A percentile compares a stretch with the other conserved stretches of the same genome.
Conservation (phyloP, 2,329 filamentous ascomycete species). For the Orbilia blumenaviensis region DNA sequence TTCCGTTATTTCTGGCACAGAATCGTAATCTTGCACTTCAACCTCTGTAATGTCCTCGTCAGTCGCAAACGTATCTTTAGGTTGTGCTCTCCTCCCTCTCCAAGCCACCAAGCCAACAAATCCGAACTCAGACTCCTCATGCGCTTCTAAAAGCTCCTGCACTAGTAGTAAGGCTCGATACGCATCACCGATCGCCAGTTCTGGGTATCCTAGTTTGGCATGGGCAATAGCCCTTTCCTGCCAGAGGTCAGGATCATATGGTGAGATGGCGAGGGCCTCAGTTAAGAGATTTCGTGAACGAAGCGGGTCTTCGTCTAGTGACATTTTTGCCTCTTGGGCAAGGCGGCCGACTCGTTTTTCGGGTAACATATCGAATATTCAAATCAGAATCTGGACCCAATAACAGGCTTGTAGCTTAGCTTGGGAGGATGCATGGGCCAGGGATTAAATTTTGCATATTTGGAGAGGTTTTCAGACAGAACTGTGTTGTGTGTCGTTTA, state of each 20-base stretch:
- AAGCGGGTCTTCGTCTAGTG: background rate
- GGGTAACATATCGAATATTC: conserved; percentile 14
- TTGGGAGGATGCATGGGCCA: background rate
- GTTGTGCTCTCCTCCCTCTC: conserved; percentile 30
- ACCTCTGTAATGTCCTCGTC: conserved; percentile 46
- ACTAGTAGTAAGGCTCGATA: conserved; percentile 88
- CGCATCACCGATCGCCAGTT: conserved; percentile 87
- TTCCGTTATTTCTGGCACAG: conserved; percentile 57
- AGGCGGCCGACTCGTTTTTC: conserved; percentile 43
- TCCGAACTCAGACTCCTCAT: conserved; percentile 76
- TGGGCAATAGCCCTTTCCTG: conserved; percentile 72
- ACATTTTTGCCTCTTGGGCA: conserved; percentile 7
- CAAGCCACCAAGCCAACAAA: conserved; percentile 42
- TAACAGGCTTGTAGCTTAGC: no score
- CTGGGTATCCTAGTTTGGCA: conserved; percentile 80
- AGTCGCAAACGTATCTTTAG: conserved; percentile 33
- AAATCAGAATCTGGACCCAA: no score
- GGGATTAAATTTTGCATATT: background rate
- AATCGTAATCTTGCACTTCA: conserved; percentile 60
- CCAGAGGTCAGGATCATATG: conserved; percentile 49
- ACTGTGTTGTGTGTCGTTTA: conserved; percentile 15
- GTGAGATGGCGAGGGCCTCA: conserved; percentile 30
- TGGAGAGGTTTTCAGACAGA: background rate
- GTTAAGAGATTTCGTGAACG: conserved; percentile 26
- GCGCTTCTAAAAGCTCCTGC: conserved; percentile 79